Evolutionary conservation across 2,329 filamentous ascomycete species (phyloP), one percentile per base, ranked within the genome.

Genomic region (Sphaerulina musiva): DNA sequence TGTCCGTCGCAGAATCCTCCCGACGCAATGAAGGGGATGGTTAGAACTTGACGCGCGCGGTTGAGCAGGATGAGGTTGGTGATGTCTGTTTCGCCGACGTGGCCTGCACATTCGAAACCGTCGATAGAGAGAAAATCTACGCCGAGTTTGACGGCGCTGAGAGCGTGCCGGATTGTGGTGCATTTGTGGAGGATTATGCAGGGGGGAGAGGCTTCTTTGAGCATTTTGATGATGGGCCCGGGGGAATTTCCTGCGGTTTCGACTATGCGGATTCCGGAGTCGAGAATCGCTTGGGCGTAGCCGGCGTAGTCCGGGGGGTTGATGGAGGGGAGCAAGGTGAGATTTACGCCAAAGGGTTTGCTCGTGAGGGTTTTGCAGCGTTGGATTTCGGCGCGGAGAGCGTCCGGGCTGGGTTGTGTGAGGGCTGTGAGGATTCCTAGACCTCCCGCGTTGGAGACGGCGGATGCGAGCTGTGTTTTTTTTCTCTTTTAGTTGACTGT

Each of bases 81-180:
- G 64, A 93, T 90, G 72, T 93, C 89, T 56, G 80, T 84, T 77
- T 93, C 88, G 69, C 88, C 88, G 52, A 93, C 88, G 76, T 93
- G 88, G 62, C 83, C 93, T 42, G 90, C 93, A 74, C 93, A 98
- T 73, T 98, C 93, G 69, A 98, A 97, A 42, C 93, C 93, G 69
- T 98, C 93, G 64, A 98, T 97, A 62, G 86, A 91, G 54, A 98
- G 76, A 74, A 98, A 97, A 73, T 98, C 93, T 4, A 96, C 93
- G 59, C 93, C 93, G 39, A 97, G 83, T 74, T 95, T 95, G 55
- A 95, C 80, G 46, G 93, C 93, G 61, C 86, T 90, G 71, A 89
- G 82, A 17, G 93, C 93, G 70, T 98, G 93, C 52, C 90, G 79
- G 74, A 98, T 95, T 4, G 89, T 95, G 7, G 93, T 98, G 78